These are phyloP conservation scores for Fragaria ananassa DNA, from an alignment of 306 rosid species.

Conservation along the genomic window DNA sequence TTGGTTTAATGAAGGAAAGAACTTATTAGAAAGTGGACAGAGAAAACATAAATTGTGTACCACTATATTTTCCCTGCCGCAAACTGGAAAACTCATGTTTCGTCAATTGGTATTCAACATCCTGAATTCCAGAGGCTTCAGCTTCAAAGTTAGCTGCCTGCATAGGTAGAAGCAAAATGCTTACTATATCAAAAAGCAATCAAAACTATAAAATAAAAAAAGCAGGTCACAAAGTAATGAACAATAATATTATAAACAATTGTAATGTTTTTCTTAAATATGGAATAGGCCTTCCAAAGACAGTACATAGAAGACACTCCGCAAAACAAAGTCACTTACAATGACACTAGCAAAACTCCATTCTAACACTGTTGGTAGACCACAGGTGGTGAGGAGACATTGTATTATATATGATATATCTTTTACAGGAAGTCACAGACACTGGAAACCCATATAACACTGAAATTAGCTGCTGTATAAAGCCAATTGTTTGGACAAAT, in stretches of 20 bases:
- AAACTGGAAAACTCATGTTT: conserved; percentile 74
- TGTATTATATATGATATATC: not conserved
- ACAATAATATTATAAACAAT: not conserved
- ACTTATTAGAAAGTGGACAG: conserved; percentile 5
- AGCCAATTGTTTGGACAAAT: not conserved
- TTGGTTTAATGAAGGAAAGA: not conserved
- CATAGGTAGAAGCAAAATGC: conserved; percentile 26
- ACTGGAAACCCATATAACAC: not conserved
- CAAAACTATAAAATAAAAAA: not conserved
- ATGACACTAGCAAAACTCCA: not conserved
- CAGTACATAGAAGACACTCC: not conserved
- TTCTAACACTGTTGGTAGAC: not conserved
- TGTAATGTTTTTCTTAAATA: not conserved
- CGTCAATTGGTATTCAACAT: conserved; percentile 71
- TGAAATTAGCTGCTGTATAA: not conserved
- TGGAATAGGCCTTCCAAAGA: not conserved
- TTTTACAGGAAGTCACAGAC: not conserved
- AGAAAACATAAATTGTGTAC: conserved; percentile 39
- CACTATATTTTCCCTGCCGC: conserved; percentile 85
- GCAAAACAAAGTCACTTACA: not conserved
- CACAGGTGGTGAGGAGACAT: not conserved
- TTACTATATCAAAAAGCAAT: not conserved
- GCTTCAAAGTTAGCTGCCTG: conserved; percentile 92
- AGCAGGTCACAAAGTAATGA: not conserved
- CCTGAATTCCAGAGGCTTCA: conserved; percentile 69